Percentiles rank a stretch among this genome's conserved stretches.
Conservation (phyloP, 805 yeast species). For the Ogataea nitratoaversa region DNA sequence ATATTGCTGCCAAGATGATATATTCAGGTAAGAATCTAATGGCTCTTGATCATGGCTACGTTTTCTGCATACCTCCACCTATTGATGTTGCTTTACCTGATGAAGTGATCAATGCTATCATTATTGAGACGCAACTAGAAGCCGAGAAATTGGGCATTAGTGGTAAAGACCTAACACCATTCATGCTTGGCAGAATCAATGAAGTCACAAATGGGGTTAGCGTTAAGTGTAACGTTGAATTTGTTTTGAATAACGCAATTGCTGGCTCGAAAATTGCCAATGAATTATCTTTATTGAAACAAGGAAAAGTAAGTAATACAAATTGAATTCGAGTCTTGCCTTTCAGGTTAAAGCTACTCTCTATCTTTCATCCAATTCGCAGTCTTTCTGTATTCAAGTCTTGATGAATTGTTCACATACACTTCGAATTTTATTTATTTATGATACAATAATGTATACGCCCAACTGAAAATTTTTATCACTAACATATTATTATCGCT, state of each 20-base stretch:
- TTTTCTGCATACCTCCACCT: conserved; percentile 85
- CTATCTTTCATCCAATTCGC: neutral
- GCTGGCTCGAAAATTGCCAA: conserved; percentile 66
- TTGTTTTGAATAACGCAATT: conserved; percentile 73
- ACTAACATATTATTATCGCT: too few species aligned
- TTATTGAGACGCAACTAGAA: conserved; percentile 51
- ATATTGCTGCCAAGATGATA: conserved; percentile 61
- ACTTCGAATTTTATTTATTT: too few species aligned
- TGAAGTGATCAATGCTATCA: conserved; percentile 48
- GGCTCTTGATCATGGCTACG: conserved; percentile 59
- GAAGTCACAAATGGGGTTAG: conserved; percentile 65
- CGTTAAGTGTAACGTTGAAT: conserved; percentile 64
- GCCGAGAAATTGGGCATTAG: conserved; percentile 49
- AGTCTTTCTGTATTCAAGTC: too few species aligned
- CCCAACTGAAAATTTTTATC: too few species aligned
- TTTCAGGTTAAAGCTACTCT: too few species aligned
- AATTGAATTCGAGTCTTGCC: neutral
- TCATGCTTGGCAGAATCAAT: conserved; percentile 61
- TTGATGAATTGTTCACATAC: too few species aligned
- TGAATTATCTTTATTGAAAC: conserved; percentile 39
- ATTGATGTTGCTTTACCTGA: conserved; percentile 52
- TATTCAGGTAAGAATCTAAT: conserved; percentile 42
- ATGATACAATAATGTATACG: too few species aligned
- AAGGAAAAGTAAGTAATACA: conserved; percentile 9
- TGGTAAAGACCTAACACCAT: conserved; percentile 83